Base-by-base conservation (phyloP, 1,139 yeast genomes). In the Yamadazyma mexicana region DNA sequence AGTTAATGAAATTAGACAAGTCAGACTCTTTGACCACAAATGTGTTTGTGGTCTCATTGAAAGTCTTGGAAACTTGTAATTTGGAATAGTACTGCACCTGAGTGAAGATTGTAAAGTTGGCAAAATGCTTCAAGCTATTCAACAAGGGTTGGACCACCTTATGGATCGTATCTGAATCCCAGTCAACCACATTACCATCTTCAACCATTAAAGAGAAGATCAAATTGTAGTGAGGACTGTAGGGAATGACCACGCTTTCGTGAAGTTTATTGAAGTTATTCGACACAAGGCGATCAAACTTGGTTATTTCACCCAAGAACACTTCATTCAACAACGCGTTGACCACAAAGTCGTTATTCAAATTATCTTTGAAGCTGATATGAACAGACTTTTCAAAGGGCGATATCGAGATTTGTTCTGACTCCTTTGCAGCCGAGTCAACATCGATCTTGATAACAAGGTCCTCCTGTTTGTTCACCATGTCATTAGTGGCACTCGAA, bases 91-190 rank as follows among this genome's bases (percentile, higher is more conserved):
- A 84, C 46, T 84, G 87, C 33, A 87, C 75, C 56, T 88, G 95
- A 2, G 95, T 74, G 49, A 87, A 92, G 16, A 91, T 69, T 1
- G 92, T 76, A 55, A 91, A 80, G 49, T 85, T 82, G 27, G 89
- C 77, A 45, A 79, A 73, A 26, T 77, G 75, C 2, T 66, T 54
- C 37, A 83, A 59, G 17, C 46, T 45, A 1, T 51, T 37, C 31
- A 69, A 52, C 6, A 68, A 47, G 1, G 71, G 67, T 9, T 47
- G 40, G 34, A 71, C 57, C 17, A 54, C 45, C 12, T 49, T 45
- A 3, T 59, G 35, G 9, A 69, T 58, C 12, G 53, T 32, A 10
- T 63, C 64, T 18, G 69, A 61, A 16, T 68, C 70, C 77, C 77
- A 72, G n/a, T 51, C 50, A 9, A 69, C 56, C 3, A 63, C 57